Conservation (phyloP, 208 protist genomes). For the Crithidia bombi region DNA sequence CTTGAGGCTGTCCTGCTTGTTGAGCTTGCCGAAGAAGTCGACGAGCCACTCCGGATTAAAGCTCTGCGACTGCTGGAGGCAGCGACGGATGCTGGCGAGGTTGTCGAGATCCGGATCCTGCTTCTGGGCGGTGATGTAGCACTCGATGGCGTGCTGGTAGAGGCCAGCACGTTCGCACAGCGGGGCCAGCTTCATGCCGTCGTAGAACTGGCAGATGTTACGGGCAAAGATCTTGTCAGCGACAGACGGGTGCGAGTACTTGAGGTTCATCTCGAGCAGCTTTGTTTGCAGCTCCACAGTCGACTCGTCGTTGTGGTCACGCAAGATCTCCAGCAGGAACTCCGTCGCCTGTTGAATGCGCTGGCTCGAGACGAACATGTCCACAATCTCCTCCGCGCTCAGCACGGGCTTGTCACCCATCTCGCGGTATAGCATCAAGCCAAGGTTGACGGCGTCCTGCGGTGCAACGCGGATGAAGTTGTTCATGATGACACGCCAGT, state of each 20-base stretch:
- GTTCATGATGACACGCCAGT: conserved; percentile 96
- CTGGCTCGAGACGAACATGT: conserved; percentile 96
- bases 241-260: conserved; percentile 96
- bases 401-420: conserved; percentile 77
- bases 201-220: conserved; percentile 98
- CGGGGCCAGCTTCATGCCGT: conserved; percentile 94
- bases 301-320: conserved; percentile 89
- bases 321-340: conserved; percentile 98
- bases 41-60: conserved; percentile 96
- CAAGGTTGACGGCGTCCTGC: conserved; percentile 93
- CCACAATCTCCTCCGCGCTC: conserved; percentile 91
- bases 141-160: conserved; percentile 97
- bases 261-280: conserved; percentile 99
- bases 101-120: conserved; percentile 81
- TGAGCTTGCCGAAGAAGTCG: conserved; percentile 97
- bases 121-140: conserved; percentile 95
- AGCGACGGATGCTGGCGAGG: conserved; percentile 98
- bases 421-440: conserved; percentile 91
- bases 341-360: conserved; percentile 97
- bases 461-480: conserved; percentile 92
- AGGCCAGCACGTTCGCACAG: conserved; percentile 99
- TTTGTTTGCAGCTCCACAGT: conserved; percentile 98
- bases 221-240: conserved; percentile 98
- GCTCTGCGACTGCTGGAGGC: conserved; percentile 94
- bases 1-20: conserved; percentile 96